Evolutionary conservation across 805 yeast genomes (phyloP).

Genomic region (Candida boleticola): DNA sequence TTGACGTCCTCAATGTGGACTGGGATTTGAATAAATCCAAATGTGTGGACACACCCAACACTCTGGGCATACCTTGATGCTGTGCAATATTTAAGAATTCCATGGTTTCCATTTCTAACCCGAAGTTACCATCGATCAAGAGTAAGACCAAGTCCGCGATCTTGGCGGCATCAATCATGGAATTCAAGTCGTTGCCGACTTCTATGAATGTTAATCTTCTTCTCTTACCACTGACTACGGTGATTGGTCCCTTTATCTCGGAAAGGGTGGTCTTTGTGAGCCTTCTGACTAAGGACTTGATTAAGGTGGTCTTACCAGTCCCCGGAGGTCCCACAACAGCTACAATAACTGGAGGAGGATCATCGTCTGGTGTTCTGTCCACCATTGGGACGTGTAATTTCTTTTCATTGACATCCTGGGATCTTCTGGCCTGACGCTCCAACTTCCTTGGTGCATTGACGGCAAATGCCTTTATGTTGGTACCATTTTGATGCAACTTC

Average conservation of each 20-base stretch:
- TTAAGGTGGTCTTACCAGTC: slow-evolving; percentile 92
- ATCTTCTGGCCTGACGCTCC: slow-evolving; percentile 77
- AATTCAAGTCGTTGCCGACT: slow-evolving; percentile 86
- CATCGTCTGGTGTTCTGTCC: slow-evolving; percentile 94
- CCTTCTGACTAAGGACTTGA: slow-evolving; percentile 83
- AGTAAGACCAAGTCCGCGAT: slow-evolving; percentile 89
- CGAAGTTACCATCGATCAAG: slow-evolving; percentile 94
- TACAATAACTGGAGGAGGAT: slow-evolving; percentile 93
- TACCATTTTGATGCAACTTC: slow-evolving; percentile 84
- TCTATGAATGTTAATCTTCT: slow-evolving; percentile 91
- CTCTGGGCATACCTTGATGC: slow-evolving; percentile 98
- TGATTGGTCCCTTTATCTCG: slow-evolving; percentile 93
- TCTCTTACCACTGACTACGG: slow-evolving; percentile 93
- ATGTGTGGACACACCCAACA: slow-evolving; percentile 93
- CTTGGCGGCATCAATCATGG: slow-evolving; percentile 96
- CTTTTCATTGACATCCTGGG: slow-evolving; percentile 79
- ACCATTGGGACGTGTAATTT: slow-evolving; percentile 96
- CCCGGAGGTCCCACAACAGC: slow-evolving; percentile 99
- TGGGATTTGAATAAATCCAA: slow-evolving; percentile 89
- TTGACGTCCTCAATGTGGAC: slow-evolving; percentile 84
- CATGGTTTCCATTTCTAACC: slow-evolving; percentile 99
- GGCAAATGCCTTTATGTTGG: slow-evolving; percentile 44
- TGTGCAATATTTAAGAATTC: slow-evolving; percentile 94
- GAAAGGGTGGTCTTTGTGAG: slow-evolving; percentile 80
- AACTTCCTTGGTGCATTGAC: slow-evolving; percentile 72